Conservation (phyloP, 164 flowering plant genomes). For the Aristolochia contorta region DNA sequence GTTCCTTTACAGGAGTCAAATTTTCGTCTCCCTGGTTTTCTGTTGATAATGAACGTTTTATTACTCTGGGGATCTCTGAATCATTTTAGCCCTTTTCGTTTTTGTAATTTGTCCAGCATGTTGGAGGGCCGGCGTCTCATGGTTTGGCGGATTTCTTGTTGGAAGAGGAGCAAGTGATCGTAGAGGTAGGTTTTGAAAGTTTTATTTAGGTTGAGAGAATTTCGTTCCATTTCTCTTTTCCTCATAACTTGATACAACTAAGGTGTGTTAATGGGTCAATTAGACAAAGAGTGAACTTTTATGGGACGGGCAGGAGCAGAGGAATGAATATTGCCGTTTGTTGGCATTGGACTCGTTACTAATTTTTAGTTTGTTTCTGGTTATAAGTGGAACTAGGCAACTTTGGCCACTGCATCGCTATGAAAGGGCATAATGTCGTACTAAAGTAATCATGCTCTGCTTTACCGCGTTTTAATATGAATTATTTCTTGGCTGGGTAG, state of each 20-base stretch:
- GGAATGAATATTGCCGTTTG: not conserved
- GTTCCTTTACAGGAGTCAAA: not conserved
- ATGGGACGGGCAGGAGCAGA: too few relatives aligned
- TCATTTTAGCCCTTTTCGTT: not conserved
- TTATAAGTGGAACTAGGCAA: too few relatives aligned
- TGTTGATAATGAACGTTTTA: not conserved
- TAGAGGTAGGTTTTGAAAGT: constrained; percentile 38
- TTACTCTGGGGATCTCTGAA: not conserved
- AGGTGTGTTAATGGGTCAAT: not conserved
- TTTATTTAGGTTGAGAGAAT: not conserved
- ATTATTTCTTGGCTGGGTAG: too few relatives aligned
- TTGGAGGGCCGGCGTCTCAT: constrained; percentile 40
- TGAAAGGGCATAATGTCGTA: too few relatives aligned
- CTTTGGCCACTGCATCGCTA: too few relatives aligned
- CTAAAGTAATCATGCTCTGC: too few relatives aligned
- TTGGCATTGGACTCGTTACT: too few relatives aligned
- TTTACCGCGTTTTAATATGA: too few relatives aligned
- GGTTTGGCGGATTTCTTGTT: constrained; percentile 42
- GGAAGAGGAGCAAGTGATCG: constrained; percentile 55
- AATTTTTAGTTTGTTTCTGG: too few relatives aligned
- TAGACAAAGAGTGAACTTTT: too few relatives aligned
- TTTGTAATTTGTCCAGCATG: constrained; percentile 32
- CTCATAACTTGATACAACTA: not conserved
- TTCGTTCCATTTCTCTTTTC: not conserved
- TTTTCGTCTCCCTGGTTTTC: not conserved